Evolutionary conservation across 495 filamentous ascomycete genomes (phyloP).

Genomic region (Pseudotulostoma volvatum): DNA sequence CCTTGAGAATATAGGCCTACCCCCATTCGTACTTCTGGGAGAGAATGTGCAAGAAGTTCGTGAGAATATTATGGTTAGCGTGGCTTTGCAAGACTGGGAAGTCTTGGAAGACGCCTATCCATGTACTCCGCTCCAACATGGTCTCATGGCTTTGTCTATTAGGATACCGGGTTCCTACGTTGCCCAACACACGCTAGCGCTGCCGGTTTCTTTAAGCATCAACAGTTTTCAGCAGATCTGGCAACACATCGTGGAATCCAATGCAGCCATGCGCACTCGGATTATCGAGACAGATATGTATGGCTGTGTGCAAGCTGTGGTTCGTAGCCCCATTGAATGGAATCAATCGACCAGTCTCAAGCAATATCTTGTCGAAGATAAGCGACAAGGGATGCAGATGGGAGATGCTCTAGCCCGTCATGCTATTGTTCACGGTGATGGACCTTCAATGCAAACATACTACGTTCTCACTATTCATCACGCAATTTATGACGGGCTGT

Average conservation of each 20-base stretch:
- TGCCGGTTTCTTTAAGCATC: slow-evolving; percentile 15
- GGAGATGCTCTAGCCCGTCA: slow-evolving; percentile 31
- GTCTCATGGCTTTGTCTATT: slow-evolving; percentile 33
- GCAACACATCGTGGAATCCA: slow-evolving; percentile 11
- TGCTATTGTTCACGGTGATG: slow-evolving; percentile 15
- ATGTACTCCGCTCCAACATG: slow-evolving; percentile 17
- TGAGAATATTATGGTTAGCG: neutral
- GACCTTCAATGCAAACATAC: slow-evolving; percentile 3
- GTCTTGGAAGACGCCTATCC: slow-evolving; percentile 1
- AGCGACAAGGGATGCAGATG: slow-evolving; percentile 23
- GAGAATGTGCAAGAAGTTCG: neutral
- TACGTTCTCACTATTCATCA: slow-evolving; percentile 44
- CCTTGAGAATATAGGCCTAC: neutral
- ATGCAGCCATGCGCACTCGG: slow-evolving; percentile 27
- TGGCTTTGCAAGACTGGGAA: neutral
- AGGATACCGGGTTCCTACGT: slow-evolving; percentile 17
- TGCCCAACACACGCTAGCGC: slow-evolving; percentile 13
- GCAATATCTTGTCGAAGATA: slow-evolving; percentile 20
- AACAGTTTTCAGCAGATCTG: slow-evolving; percentile 24
- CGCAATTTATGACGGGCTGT: slow-evolving; percentile 43
- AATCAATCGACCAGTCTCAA: slow-evolving; percentile 19
- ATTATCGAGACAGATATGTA: slow-evolving; percentile 15
- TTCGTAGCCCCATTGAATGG: neutral
- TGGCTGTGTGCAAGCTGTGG: neutral
- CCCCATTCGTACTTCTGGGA: neutral